phyloP scores from a whole-genome alignment of 176 grass and related monocot species.

The Chrysopogon serrulatus region DNA sequence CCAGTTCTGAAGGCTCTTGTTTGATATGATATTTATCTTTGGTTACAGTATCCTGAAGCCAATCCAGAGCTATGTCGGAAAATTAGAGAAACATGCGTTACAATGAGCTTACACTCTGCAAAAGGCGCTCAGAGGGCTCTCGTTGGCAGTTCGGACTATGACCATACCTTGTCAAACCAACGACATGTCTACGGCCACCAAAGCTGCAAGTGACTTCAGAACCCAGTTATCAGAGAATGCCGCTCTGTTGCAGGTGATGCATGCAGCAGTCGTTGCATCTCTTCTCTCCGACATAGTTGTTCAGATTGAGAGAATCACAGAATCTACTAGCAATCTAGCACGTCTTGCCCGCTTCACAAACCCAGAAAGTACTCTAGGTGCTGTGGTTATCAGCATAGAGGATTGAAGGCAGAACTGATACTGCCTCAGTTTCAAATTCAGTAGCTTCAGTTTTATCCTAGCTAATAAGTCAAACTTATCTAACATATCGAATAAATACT shows the following conservation, averaged over 20 bases:
- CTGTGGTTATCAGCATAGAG: constrained; percentile 34
- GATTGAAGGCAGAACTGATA: background rate
- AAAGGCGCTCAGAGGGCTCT: constrained; percentile 60
- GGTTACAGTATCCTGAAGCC: constrained; percentile 37
- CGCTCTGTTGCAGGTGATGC: constrained; percentile 39
- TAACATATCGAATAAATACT: no score
- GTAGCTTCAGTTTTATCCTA: background rate
- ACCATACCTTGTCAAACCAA: constrained; percentile 27
- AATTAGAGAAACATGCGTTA: constrained; percentile 39
- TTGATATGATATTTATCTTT: background rate
- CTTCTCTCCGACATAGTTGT: constrained; percentile 67
- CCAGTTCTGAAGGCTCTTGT: no score
- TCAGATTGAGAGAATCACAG: constrained; percentile 32
- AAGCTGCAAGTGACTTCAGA: constrained; percentile 26
- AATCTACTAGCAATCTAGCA: constrained; percentile 49
- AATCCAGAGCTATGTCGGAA: constrained; percentile 45
- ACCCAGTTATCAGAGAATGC: constrained; percentile 23
- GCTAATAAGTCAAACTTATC: background rate
- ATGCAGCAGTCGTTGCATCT: constrained; percentile 45
- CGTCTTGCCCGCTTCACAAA: constrained; percentile 54
- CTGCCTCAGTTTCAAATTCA: background rate
- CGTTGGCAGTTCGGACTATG: constrained; percentile 53
- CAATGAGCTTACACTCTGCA: constrained; percentile 79
- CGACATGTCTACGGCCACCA: constrained; percentile 41
- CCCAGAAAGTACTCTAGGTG: constrained; percentile 27